These are phyloP conservation scores for Angomonas desouzai DNA, from an alignment of 208 protist genomes.

Conservation along the genomic window DNA sequence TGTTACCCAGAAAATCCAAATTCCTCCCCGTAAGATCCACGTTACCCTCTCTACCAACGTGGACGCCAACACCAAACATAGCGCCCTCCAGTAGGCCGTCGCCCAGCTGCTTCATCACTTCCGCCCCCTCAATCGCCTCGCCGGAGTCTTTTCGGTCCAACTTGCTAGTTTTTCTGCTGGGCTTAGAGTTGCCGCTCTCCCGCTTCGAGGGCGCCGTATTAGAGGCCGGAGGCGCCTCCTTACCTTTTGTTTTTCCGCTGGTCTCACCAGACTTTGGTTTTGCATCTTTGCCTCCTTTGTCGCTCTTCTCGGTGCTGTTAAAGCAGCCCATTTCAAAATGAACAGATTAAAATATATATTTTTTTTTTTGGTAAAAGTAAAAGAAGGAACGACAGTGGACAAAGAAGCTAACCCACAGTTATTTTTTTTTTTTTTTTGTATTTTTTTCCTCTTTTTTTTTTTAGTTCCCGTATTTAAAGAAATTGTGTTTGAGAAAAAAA, in stretches of 20 bases:
- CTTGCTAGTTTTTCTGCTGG: not conserved
- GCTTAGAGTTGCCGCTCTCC: not conserved
- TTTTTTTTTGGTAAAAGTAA: not conserved
- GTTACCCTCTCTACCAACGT: constrained; percentile 78
- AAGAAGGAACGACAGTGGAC: constrained; percentile 5
- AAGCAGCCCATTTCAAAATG: constrained; percentile 7
- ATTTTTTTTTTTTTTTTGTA: no score
- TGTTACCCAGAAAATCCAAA: constrained; percentile 48
- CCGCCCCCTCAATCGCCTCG: not conserved
- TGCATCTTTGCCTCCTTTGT: not conserved
- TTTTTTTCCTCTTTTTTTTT: no score
- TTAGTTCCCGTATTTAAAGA: no score
- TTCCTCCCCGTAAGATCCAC: constrained; percentile 70
- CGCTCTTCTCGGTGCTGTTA: not conserved
- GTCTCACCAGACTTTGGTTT: not conserved
- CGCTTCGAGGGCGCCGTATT: not conserved
- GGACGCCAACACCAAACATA: constrained; percentile 73
- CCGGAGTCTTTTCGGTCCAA: not conserved
- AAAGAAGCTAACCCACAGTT: constrained; percentile 5
- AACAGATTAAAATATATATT: no score
- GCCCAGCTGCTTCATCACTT: constrained; percentile 17
- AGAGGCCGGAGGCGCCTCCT: not conserved
- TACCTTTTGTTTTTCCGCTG: not conserved
- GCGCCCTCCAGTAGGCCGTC: constrained; percentile 13
- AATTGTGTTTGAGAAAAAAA: no score